Evolutionary conservation across 192 early-diverging fungal species (phyloP), one percentile per base, ranked within the genome.

Genomic region (Mortierella antarctica): DNA sequence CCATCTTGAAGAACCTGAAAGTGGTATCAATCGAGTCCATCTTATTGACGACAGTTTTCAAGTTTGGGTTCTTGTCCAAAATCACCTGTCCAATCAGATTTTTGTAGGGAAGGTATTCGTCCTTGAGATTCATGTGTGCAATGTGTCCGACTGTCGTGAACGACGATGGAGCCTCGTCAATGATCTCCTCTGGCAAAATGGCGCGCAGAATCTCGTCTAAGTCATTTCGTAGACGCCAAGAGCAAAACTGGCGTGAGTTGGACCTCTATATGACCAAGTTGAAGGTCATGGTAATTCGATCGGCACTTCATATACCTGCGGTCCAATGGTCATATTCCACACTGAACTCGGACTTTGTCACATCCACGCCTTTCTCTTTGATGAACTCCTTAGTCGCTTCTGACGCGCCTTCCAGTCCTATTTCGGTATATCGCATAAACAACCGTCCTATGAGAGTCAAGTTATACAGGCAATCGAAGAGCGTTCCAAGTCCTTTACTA

Each of bases 1-100:
- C 98, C 96, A 99, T 97, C 60, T 95, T 87, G 83, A 99, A 99
- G 74, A 94, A 95, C 50, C 98, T 90, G 86, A 95, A 99, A 0
- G 94, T 97, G 77, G 92, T 93, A 82, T 99, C 96, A 49, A 99
- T 99, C 41, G 86, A 89, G 73, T 96, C 95, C 14, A 92, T 92
- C 84, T 99, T 99, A 87, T 99, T 99, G 56, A 99, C 97, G 6
- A 99, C 96, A 5, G 94, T 97, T 20, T 83, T 87, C 44, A 99
- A 89, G 20, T 90, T 89, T 12, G 89, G 89, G 74, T 95, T 94
- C 90, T 99, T 99, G 87, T 99, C 96, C 78, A 99, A 83, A 47
- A 99, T 92, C 4, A 99, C 92, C 86, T 99, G 90, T 11, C 97
- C 97, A 75, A 99, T 97, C 45, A 99, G 71, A 11, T 83, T 65